Conservation (phyloP, 2,329 filamentous ascomycete species). For the Hypoxylon sp. region DNA sequence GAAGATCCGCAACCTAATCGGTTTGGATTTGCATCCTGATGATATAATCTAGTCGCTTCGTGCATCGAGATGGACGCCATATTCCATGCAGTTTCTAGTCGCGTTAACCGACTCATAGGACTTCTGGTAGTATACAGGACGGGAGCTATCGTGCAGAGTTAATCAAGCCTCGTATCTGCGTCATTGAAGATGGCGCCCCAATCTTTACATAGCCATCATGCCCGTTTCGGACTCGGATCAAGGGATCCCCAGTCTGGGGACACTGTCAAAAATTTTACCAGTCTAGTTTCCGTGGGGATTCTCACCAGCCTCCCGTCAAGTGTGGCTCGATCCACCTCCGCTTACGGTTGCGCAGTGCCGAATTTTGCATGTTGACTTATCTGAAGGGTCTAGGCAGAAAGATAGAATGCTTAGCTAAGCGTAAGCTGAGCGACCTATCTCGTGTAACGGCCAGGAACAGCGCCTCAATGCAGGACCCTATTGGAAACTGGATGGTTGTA, state of each 20-base stretch:
- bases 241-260: slow-evolving; percentile 37
- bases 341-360: slow-evolving; percentile 37
- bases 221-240: slow-evolving; percentile 45
- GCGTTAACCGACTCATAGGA: slow-evolving; percentile 4
- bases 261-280: slow-evolving; percentile 14
- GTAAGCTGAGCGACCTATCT: slow-evolving; percentile 36
- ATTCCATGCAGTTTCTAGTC: slow-evolving; percentile 1
- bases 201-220: slow-evolving; percentile 36
- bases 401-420: slow-evolving; percentile 38
- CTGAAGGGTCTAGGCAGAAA: slow-evolving; percentile 18
- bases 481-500: not conserved
- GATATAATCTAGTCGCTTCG: slow-evolving; percentile 20
- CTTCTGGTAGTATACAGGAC: slow-evolving; percentile 13
- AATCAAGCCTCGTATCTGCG: slow-evolving; percentile 33
- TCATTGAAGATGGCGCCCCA: slow-evolving; percentile 24
- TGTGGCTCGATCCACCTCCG: slow-evolving; percentile 17
- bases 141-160: slow-evolving; percentile 21
- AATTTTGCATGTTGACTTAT: slow-evolving; percentile 41
- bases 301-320: slow-evolving; percentile 13
- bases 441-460: slow-evolving; percentile 29
- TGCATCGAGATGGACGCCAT: slow-evolving; percentile 2
- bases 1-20: slow-evolving; percentile 38
- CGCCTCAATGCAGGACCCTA: slow-evolving; percentile 4
- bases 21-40: slow-evolving; percentile 16
- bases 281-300: slow-evolving; percentile 26